Conservation (phyloP, 2,329 filamentous ascomycete species). For the Sarocladiaceae sp. region DNA sequence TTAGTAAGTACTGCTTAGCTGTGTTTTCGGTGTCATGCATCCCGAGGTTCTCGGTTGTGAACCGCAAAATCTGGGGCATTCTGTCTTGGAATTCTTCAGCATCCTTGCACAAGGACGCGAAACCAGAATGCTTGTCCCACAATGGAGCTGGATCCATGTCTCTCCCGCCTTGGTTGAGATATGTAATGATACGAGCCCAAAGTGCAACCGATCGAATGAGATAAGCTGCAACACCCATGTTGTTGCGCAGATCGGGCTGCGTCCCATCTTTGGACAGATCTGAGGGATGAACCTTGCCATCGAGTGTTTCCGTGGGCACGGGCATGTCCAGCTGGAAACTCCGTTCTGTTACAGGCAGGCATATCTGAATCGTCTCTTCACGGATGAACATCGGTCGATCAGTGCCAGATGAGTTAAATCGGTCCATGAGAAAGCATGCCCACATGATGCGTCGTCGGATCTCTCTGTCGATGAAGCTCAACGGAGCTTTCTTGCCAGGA, state of each 20-base stretch:
- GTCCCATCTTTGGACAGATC: slow-evolving; percentile 51
- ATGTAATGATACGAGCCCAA: slow-evolving; percentile 86
- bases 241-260: slow-evolving; percentile 63
- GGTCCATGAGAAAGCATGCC: slow-evolving; percentile 96
- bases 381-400: slow-evolving; percentile 87
- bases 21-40: slow-evolving; percentile 78
- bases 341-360: slow-evolving; percentile 83
- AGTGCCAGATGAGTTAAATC: slow-evolving; percentile 92
- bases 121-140: slow-evolving; percentile 77
- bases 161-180: slow-evolving; percentile 84
- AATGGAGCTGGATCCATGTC: slow-evolving; percentile 70
- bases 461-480: slow-evolving; percentile 89
- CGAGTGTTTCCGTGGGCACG: slow-evolving; percentile 75
- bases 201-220: slow-evolving; percentile 78
- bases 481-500: slow-evolving; percentile 54
- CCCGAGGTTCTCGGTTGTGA: slow-evolving; percentile 75
- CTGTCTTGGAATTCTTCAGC: slow-evolving; percentile 62
- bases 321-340: slow-evolving; percentile 89
- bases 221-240: slow-evolving; percentile 93
- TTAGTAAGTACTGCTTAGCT: slow-evolving; percentile 85
- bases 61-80: slow-evolving; percentile 66
- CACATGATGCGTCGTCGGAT: slow-evolving; percentile 94
- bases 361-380: slow-evolving; percentile 82
- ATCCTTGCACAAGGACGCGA: slow-evolving; percentile 62
- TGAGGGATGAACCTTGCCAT: slow-evolving; percentile 61